phyloP scores from a whole-genome alignment of 129 eudicot genomes.

The Flaveria ramosissima region DNA sequence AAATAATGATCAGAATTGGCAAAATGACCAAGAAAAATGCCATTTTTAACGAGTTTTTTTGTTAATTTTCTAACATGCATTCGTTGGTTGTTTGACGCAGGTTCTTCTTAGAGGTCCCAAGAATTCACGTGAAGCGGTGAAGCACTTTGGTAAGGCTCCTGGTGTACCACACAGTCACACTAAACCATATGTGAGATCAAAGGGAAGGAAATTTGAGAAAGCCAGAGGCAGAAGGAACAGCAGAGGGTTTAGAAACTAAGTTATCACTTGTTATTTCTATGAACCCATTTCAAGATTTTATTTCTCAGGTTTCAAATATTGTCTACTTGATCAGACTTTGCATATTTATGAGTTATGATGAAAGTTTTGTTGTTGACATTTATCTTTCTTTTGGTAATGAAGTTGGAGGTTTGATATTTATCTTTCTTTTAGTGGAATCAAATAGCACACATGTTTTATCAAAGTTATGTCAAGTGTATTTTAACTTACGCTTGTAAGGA shows the following conservation, averaged over 20 bases:
- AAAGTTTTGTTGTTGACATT: slow-evolving; percentile 7
- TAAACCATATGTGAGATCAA: slow-evolving; percentile 64
- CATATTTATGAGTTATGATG: neutral
- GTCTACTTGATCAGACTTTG: neutral
- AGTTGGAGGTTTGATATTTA: too few species aligned
- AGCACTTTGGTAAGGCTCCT: slow-evolving; percentile 74
- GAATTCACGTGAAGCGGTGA: neutral
- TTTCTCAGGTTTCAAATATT: neutral
- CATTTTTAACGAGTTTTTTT: too few species aligned
- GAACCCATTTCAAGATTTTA: neutral
- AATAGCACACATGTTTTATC: too few species aligned
- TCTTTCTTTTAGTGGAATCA: too few species aligned
- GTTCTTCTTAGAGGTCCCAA: slow-evolving; percentile 20
- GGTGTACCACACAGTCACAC: slow-evolving; percentile 80
- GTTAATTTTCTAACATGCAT: neutral
- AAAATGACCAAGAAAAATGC: too few species aligned
- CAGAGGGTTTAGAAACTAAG: slow-evolving; percentile 18
- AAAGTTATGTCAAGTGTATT: too few species aligned
- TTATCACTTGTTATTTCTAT: too few species aligned
- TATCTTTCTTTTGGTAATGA: neutral
- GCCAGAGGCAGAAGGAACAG: slow-evolving; percentile 63
- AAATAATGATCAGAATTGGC: too few species aligned
- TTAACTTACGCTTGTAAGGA: too few species aligned
- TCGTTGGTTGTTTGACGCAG: neutral
- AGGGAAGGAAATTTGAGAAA: slow-evolving; percentile 69